Base-by-base conservation (phyloP, 2,329 filamentous ascomycete species). In the Aspergillus luchuensis region DNA sequence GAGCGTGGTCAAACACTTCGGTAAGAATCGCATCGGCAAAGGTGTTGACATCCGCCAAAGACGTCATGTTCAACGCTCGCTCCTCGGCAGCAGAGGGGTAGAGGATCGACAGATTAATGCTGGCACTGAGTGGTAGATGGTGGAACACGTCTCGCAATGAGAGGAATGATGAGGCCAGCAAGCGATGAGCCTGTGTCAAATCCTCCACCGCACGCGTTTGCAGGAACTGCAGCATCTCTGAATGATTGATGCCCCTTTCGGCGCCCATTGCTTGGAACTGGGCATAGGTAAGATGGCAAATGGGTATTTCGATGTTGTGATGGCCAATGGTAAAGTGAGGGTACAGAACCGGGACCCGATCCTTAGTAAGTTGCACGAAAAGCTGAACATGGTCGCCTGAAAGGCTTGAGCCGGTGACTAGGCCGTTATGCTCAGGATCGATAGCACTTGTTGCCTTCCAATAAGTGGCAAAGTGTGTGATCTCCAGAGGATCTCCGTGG, bases 381-480 rank as follows among this genome's bases (percentile, higher is more conserved):
- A 99, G 80, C 58, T 93, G 87, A 23, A 97, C 88, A 75, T 98
- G 98, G 71, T 98, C 91, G n/a, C 95, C 95, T 2, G 92, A 96
- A 58, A 99, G 78, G 78, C 94, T 98, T 8, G 94, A 98, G 0
- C 94, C 95, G 0, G 94, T 98, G 17, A 99, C 91, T 23, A 98
- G 87, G 23, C 92, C 91, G 71, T 86, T 95, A 23, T 90, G 89
- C 50, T 92, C 91, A 54, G 91, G 88, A 73, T 97, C 92, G 51
- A 95, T 85, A 68, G 97, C 92, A 71, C 92, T 97, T 1, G 95
- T 99, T 0, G 94, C 94, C 77, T 98, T 99, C 95, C 95, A 99
- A 77, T 99, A 99, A 0, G 95, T 98, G 64, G 96, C 95, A 69
- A 98, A 99, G 72, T 98, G 93, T 1, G 95, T 96, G 62, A 99